Percentiles rank a stretch among this genome's conserved stretches.
Conservation (phyloP, 768 basidiomycete genomes). For the Tylopilus balloui region DNA sequence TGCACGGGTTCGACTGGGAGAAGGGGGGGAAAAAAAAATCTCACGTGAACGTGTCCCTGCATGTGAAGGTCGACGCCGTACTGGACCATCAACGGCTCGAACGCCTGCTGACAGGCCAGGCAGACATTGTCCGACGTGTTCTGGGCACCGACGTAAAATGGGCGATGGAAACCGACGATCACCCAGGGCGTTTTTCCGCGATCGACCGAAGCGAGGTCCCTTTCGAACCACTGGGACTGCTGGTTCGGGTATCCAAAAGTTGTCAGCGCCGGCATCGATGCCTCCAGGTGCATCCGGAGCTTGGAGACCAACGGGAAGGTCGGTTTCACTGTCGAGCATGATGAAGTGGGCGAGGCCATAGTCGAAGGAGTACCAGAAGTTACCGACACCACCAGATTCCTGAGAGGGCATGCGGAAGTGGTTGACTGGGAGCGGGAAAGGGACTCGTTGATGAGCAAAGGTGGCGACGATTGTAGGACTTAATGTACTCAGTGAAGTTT, state of each 20-base stretch:
- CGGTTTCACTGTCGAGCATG: constrained; percentile 22
- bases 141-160: constrained; percentile 21
- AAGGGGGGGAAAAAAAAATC: background rate
- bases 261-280: constrained; percentile 16
- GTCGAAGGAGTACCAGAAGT: constrained; percentile 32
- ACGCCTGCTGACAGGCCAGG: constrained; percentile 22
- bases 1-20: background rate
- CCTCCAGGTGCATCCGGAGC: constrained; percentile 23
- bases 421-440: constrained; percentile 14
- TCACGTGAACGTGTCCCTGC: constrained; percentile 21
- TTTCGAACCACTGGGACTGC: constrained; percentile 27
- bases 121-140: constrained; percentile 10
- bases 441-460: background rate
- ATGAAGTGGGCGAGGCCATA: constrained; percentile 29
- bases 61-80: constrained; percentile 29
- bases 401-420: constrained; percentile 28
- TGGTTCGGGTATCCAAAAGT: constrained; percentile 27
- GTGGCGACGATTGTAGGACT: background rate
- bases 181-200: constrained; percentile 25
- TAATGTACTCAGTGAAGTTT: constrained; percentile 29
- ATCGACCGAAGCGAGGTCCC: constrained; percentile 20
- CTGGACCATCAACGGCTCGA: constrained; percentile 30
- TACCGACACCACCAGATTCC: constrained; percentile 23
- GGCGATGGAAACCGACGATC: constrained; percentile 26
- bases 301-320: constrained; percentile 23